Percentiles rank a stretch among this genome's conserved stretches.
These are phyloP conservation scores for Cenchrus purpureus DNA, from an alignment of 176 grass and related monocot species.

Conservation along the genomic window DNA sequence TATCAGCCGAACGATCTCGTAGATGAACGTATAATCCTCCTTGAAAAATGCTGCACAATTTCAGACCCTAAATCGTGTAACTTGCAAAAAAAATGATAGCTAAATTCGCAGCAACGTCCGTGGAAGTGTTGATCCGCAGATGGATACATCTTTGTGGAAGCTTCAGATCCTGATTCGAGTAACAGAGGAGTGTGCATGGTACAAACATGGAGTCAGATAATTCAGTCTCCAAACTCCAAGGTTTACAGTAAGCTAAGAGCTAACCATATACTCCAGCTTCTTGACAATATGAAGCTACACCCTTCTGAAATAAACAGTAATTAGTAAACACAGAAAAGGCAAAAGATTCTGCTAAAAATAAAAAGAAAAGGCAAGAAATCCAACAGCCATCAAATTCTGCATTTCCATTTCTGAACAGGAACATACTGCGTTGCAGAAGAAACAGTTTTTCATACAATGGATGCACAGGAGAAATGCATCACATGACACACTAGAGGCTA, in stretches of 20 bases:
- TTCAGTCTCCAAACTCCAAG: not conserved
- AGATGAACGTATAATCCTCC: no score
- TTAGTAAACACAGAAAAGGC: not conserved
- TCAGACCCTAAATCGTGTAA: no score
- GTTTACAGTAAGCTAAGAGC: not conserved
- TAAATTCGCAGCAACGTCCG: no score
- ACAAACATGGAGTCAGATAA: not conserved
- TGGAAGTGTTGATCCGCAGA: no score
- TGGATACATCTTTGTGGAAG: no score
- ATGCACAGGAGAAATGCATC: constrained; percentile 37
- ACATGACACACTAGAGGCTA: not conserved
- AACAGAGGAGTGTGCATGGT: no score
- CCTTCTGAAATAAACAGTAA: not conserved
- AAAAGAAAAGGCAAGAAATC: not conserved
- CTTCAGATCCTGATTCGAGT: no score
- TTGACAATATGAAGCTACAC: not conserved
- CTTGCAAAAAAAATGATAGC: no score
- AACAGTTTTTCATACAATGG: constrained; percentile 33
- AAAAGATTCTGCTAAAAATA: no score
- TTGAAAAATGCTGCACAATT: no score
- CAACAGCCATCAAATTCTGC: not conserved
- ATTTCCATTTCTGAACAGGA: constrained; percentile 15
- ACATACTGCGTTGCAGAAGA: constrained; percentile 30
- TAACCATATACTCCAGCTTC: not conserved
- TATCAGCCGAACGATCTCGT: no score